Evolutionary conservation across 768 basidiomycete genomes (phyloP).

Genomic region (Mycena venus): DNA sequence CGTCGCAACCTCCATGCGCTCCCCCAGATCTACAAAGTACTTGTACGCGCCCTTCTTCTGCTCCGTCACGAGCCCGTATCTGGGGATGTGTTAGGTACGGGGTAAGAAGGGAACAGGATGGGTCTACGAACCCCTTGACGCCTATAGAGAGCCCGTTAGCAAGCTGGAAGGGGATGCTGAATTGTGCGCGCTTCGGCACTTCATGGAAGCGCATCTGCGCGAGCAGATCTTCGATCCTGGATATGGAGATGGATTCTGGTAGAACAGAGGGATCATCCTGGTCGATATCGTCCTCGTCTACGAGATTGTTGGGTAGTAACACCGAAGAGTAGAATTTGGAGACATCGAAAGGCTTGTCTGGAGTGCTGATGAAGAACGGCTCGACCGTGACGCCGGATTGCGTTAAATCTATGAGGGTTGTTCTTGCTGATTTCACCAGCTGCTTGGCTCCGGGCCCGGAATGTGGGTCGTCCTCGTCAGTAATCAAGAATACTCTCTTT

Average conservation of each 20-base stretch:
- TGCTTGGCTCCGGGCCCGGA: constrained; percentile 68
- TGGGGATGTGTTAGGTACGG: constrained; percentile 45
- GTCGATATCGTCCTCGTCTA: constrained; percentile 65
- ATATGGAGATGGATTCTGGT: constrained; percentile 79
- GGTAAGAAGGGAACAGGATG: neutral
- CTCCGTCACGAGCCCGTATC: constrained; percentile 90
- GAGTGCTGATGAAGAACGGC: constrained; percentile 89
- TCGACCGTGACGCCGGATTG: constrained; percentile 86
- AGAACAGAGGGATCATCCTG: constrained; percentile 59
- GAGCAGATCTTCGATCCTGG: constrained; percentile 83
- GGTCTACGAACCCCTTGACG: constrained; percentile 77
- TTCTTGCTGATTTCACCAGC: constrained; percentile 76
- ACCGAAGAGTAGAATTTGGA: constrained; percentile 84
- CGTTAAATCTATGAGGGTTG: constrained; percentile 81
- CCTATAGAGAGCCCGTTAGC: constrained; percentile 82
- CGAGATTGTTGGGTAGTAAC: constrained; percentile 65
- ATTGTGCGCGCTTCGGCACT: constrained; percentile 85
- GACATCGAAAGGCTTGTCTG: constrained; percentile 76
- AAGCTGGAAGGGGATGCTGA: constrained; percentile 85
- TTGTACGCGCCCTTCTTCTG: constrained; percentile 88
- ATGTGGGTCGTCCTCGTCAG: constrained; percentile 88
- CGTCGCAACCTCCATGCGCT: constrained; percentile 81
- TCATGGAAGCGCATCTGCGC: constrained; percentile 87
- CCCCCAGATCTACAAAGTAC: constrained; percentile 86
- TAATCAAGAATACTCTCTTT: constrained; percentile 95